Conservation (phyloP, 148 eudicot genomes). For the Rhododendron vialii region DNA sequence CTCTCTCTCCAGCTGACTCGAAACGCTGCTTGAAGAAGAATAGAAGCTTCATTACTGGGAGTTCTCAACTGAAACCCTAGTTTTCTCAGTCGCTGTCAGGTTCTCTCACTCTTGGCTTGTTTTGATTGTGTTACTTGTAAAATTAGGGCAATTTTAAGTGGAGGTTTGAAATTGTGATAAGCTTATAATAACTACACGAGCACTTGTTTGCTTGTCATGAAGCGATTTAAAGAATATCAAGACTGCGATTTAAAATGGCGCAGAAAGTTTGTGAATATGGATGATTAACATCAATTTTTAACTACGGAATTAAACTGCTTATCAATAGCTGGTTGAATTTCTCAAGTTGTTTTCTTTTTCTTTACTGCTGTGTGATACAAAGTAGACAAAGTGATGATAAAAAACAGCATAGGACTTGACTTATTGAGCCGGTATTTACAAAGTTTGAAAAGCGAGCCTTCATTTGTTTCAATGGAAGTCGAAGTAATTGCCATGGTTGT, state of each 20-base stretch:
- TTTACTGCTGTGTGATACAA: background rate
- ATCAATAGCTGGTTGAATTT: background rate
- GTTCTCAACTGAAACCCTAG: slow-evolving; percentile 9
- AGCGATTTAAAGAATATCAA: background rate
- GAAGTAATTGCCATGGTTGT: background rate
- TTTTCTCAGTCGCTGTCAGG: background rate
- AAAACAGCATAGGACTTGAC: background rate
- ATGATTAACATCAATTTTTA: background rate
- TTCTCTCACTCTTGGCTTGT: background rate
- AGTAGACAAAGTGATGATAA: background rate
- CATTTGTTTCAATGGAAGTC: background rate
- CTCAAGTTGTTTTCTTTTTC: background rate
- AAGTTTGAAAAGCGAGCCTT: background rate
- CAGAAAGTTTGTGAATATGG: background rate
- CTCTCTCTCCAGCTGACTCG: background rate
- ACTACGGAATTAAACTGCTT: background rate
- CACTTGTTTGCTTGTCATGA: background rate
- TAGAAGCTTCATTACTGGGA: background rate
- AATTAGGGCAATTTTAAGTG: background rate
- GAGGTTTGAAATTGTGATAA: background rate
- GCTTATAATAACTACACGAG: background rate
- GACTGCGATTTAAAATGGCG: background rate
- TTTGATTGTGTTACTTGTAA: background rate
- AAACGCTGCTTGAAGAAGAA: background rate
- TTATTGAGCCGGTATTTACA: background rate